Evolutionary conservation across 2,329 filamentous ascomycete species (phyloP), one percentile per base, ranked within the genome.

Genomic region (Arthrobotrys sphaeroides): DNA sequence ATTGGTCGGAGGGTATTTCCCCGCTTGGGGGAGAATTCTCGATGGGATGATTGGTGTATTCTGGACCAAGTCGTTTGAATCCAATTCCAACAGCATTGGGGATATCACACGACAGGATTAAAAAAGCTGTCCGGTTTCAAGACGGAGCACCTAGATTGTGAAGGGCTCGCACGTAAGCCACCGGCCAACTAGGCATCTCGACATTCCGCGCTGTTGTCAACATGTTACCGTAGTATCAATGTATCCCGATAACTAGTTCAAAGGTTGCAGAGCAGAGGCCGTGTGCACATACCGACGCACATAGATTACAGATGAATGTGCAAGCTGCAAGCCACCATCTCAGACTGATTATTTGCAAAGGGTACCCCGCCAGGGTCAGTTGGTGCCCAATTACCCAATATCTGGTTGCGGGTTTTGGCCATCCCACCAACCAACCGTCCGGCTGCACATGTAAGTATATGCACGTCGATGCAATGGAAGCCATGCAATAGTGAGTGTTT

Each of bases 1-100:
- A 70, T 70, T 70, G 66, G 66, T 6, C 33, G 66, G 55, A 31
- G 9, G 3, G 55, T 12, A 70, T 55, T 55, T 70, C 66, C n/a
- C 57, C 13, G 10, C 7, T 38, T 53, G 38, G 24, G 26, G 31
- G 53, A 61, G 55, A 61, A 51, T 60, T 61, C 42, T 70, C 20
- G 45, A 55, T 12, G 18, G 24, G 7, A 18, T 70, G 55, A 70
- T 62, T 70, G 57, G 66, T 51, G 33, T 53, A 33, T 53, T 26
- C 31, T n/a, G n/a, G n/a, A n/a, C 26, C 24, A 40, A 20, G 31
- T 13, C 26, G 24, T 38, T 49, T 49, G 42, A 28, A 26, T 7
- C 43, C 40, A 47, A 47, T 26, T 28, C 36, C 33, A 59, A 59
- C 31, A 38, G 31, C n/a, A n/a, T 40, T n/a, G 20, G 36, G 20